Conservation (phyloP, 106 monocot genomes). For the Agapanthus africanus region DNA sequence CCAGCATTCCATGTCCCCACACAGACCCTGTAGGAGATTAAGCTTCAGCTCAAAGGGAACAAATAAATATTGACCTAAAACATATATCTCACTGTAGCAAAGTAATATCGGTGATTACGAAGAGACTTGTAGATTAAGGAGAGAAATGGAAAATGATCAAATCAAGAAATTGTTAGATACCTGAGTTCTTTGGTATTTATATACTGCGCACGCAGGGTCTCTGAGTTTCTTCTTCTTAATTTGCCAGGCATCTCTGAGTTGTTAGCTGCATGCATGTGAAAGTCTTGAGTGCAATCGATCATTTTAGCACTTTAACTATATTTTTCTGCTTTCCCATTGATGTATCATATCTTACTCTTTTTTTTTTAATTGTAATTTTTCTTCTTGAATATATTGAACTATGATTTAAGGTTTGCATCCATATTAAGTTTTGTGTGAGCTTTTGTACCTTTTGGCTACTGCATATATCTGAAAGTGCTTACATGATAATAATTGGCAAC, state of each 20-base stretch:
- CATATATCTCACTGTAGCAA: too few relatives aligned
- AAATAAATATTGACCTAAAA: neutral
- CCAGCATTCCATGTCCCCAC: constrained; percentile 92
- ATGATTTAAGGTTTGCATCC: neutral
- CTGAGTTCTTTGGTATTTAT: constrained; percentile 81
- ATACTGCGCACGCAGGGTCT: constrained; percentile 86
- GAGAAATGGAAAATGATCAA: neutral
- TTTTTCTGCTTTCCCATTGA: too few relatives aligned
- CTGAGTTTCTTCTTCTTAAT: constrained; percentile 65
- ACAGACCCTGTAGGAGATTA: constrained; percentile 41
- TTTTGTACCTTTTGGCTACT: too few relatives aligned
- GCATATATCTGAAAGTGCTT: too few relatives aligned
- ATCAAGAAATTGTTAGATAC: constrained; percentile 17
- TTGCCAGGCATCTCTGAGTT: constrained; percentile 33
- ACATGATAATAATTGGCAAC: too few relatives aligned
- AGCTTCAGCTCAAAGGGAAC: neutral
- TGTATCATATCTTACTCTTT: too few relatives aligned
- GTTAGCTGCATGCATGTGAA: constrained; percentile 2
- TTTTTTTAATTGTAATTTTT: too few relatives aligned
- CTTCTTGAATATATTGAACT: neutral
- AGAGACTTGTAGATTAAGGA: neutral
- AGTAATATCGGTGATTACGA: too few relatives aligned
- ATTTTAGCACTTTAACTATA: too few relatives aligned
- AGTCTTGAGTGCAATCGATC: neutral
- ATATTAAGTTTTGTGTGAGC: neutral